phyloP scores from a whole-genome alignment of 2,329 filamentous ascomycete genomes.

The Cladosporium sp. region DNA sequence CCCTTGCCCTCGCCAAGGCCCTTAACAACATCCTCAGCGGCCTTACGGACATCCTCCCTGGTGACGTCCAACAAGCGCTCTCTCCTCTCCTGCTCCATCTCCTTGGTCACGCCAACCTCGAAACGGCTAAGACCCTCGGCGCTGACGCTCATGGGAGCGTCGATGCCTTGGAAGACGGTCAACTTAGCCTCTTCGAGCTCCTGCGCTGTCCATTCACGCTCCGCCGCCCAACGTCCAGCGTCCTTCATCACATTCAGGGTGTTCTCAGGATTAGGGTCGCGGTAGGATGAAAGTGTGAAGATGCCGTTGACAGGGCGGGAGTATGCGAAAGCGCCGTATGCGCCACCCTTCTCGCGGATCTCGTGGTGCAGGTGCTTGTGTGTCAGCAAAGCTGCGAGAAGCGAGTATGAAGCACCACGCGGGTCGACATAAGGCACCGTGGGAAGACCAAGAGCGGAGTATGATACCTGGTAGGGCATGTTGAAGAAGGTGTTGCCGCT shows the following conservation, averaged over 20 bases:
- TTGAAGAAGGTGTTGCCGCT: constrained; percentile 77
- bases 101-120: constrained; percentile 75
- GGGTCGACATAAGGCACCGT: constrained; percentile 78
- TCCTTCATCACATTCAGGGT: constrained; percentile 79
- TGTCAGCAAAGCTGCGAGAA: constrained; percentile 86
- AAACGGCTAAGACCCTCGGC: constrained; percentile 84
- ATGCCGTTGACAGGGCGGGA: constrained; percentile 73
- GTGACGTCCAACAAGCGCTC: constrained; percentile 84
- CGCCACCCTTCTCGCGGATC: constrained; percentile 94
- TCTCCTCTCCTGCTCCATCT: constrained; percentile 81
- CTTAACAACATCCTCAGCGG: constrained; percentile 73
- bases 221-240: constrained; percentile 76
- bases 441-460: constrained; percentile 75
- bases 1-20: constrained; percentile 15
- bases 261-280: constrained; percentile 90
- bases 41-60: constrained; percentile 71
- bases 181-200: constrained; percentile 96
- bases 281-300: constrained; percentile 95
- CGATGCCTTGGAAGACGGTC: constrained; percentile 84
- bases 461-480: constrained; percentile 95
- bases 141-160: constrained; percentile 83
- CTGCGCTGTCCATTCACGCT: constrained; percentile 74
- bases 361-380: constrained; percentile 97
- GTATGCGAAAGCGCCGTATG: constrained; percentile 89
- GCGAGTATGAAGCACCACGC: constrained; percentile 74